phyloP scores from a whole-genome alignment of 495 filamentous ascomycete genomes.

The Daldinia loculata region DNA sequence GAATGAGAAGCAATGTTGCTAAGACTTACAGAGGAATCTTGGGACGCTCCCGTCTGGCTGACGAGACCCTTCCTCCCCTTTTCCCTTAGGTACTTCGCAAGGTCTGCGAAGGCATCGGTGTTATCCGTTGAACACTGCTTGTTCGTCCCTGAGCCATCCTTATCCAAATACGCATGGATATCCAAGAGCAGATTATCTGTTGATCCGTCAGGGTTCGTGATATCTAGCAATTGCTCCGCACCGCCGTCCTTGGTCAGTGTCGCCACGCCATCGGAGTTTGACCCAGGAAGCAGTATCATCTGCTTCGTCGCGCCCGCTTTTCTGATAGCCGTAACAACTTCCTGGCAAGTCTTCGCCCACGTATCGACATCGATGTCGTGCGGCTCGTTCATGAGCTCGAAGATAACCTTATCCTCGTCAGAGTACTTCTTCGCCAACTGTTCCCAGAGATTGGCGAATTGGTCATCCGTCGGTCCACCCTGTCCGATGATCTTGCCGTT shows the following conservation, averaged over 20 bases:
- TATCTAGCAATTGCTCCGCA: conserved; percentile 55
- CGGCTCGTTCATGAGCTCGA: conserved; percentile 73
- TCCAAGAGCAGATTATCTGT: conserved; percentile 66
- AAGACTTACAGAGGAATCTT: conserved; percentile 44
- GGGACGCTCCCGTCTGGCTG: conserved; percentile 63
- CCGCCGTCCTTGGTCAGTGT: conserved; percentile 54
- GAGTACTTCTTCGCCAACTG: conserved; percentile 66
- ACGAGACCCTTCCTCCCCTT: conserved; percentile 62
- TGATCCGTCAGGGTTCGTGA: conserved; percentile 64
- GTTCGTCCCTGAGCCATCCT: conserved; percentile 64
- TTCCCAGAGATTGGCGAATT: conserved; percentile 65
- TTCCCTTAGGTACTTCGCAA: conserved; percentile 58
- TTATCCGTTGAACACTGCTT: conserved; percentile 62
- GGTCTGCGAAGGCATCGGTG: conserved; percentile 56
- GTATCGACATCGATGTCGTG: conserved; percentile 57
- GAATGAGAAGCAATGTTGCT: background rate
- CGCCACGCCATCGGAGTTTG: conserved; percentile 59
- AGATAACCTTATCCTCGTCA: conserved; percentile 56
- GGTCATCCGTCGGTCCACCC: conserved; percentile 62
- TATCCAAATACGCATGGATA: conserved; percentile 63
- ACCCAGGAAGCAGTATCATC: conserved; percentile 59
- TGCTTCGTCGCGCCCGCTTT: conserved; percentile 65
- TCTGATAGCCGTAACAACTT: conserved; percentile 66
- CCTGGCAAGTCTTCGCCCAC: conserved; percentile 64
- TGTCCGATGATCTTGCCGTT: conserved; percentile 68